phyloP scores from a whole-genome alignment of 305 asterid genomes.

The Andrographis paniculata region DNA sequence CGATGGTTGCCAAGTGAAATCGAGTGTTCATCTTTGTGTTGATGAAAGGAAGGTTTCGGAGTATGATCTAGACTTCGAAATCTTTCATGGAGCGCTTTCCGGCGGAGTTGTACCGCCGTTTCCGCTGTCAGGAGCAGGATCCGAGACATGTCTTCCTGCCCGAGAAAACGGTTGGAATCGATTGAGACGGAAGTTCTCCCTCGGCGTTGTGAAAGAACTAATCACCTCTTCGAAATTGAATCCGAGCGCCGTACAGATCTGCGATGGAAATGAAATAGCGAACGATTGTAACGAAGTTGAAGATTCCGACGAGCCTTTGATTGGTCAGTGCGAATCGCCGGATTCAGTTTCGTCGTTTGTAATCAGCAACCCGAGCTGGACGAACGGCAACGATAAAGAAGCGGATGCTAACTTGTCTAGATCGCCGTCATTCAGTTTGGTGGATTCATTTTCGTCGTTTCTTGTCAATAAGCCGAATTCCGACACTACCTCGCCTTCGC shows the following conservation, averaged over 20 bases:
- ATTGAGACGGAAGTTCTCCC: constrained; percentile 50
- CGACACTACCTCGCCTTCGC: constrained; percentile 49
- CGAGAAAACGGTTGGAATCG: constrained; percentile 79
- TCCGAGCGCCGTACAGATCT: constrained; percentile 14
- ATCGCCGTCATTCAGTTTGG: constrained; percentile 32
- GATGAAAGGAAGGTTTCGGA: constrained; percentile 46
- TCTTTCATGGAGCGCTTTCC: constrained; percentile 63
- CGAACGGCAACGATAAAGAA: constrained; percentile 13
- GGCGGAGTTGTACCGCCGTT: constrained; percentile 82
- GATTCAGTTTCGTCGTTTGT: constrained; percentile 28
- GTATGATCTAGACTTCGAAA: constrained; percentile 72
- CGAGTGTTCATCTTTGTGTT: constrained; percentile 1
- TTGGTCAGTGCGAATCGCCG: constrained; percentile 25
- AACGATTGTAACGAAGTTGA: constrained; percentile 28
- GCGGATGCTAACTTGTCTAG: constrained; percentile 30
- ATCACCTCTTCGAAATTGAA: constrained; percentile 34
- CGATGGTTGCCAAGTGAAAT: constrained; percentile 18
- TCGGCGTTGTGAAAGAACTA: constrained; percentile 47
- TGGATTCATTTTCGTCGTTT: constrained; percentile 32
- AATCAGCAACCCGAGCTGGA: neutral
- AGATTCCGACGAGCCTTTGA: constrained; percentile 16
- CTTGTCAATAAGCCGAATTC: constrained; percentile 29
- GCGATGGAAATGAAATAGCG: constrained; percentile 22
- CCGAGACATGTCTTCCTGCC: constrained; percentile 63
- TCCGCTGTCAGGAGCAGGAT: constrained; percentile 56